A percentile compares a stretch with the other conserved stretches of the same genome.
phyloP scores from a whole-genome alignment of 495 filamentous ascomycete genomes.

The Aspergillus saccharolyticus region DNA sequence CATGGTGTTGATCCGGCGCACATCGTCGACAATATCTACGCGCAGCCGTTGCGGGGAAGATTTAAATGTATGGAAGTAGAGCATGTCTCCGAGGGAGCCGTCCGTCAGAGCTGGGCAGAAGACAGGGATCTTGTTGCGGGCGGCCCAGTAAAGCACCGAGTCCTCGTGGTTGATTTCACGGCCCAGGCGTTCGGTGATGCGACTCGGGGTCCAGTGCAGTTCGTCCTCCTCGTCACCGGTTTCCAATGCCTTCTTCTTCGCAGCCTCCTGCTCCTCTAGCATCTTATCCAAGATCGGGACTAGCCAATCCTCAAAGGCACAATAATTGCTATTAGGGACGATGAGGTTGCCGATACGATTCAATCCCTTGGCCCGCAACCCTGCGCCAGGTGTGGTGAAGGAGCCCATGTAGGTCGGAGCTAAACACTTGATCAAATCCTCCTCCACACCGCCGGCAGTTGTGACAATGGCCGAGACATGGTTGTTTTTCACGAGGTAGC shows the following conservation, averaged over 20 bases:
- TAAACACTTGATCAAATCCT: slow-evolving; percentile 97
- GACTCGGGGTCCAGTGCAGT: slow-evolving; percentile 85
- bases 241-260: slow-evolving; percentile 40
- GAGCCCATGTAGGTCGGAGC: slow-evolving; percentile 87
- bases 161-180: slow-evolving; percentile 86
- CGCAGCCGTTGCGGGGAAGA: slow-evolving; percentile 69
- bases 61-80: slow-evolving; percentile 94
- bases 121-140: slow-evolving; percentile 86
- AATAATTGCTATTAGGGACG: slow-evolving; percentile 97
- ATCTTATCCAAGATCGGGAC: slow-evolving; percentile 85
- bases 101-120: slow-evolving; percentile 97
- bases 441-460: slow-evolving; percentile 93
- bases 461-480: slow-evolving; percentile 92
- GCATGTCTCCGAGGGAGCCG: slow-evolving; percentile 91
- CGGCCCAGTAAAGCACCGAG: slow-evolving; percentile 92
- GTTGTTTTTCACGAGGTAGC: slow-evolving; percentile 85
- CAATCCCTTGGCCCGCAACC: slow-evolving; percentile 73
- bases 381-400: slow-evolving; percentile 69
- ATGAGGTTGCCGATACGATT: slow-evolving; percentile 95
- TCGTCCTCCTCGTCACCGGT: slow-evolving; percentile 58
- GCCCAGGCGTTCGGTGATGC: slow-evolving; percentile 78
- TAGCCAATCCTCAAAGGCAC: slow-evolving; percentile 95
- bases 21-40: slow-evolving; percentile 86
- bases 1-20: slow-evolving; percentile 83
- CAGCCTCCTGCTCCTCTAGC: slow-evolving; percentile 86